Evolutionary conservation across 169 alveolate species (phyloP).

Genomic region (Neospora caninum): DNA sequence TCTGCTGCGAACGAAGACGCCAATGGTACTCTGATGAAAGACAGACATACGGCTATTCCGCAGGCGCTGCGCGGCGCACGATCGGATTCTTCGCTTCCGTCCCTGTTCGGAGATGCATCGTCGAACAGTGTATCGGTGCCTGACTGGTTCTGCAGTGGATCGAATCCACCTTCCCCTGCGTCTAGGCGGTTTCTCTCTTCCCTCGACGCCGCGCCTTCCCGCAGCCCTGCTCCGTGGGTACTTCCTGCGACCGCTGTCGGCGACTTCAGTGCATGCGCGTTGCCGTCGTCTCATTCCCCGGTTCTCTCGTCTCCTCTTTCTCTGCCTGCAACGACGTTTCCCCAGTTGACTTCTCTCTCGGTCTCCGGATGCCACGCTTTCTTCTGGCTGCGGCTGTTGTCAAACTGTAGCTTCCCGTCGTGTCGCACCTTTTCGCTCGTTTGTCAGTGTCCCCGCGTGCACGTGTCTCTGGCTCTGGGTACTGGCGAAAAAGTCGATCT

Average conservation of each 20-base stretch:
- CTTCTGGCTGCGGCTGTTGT: conserved; percentile 12
- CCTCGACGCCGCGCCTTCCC: neutral
- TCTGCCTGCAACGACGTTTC: neutral
- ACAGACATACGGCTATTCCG: no score
- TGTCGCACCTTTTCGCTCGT: neutral
- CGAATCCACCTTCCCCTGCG: neutral
- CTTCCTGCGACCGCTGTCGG: no score
- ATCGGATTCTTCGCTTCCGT: no score
- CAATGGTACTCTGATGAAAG: no score
- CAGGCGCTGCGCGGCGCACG: no score
- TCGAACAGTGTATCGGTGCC: neutral
- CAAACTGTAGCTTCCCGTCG: neutral
- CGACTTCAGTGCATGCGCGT: neutral
- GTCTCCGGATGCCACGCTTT: conserved; percentile 30
- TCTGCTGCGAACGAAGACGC: no score
- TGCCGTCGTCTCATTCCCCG: neutral
- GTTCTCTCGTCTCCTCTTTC: neutral
- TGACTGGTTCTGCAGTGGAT: neutral
- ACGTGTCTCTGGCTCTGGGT: neutral
- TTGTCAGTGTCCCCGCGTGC: neutral
- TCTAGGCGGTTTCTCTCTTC: neutral
- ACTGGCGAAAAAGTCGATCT: neutral
- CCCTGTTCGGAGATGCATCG: no score
- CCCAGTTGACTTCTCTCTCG: neutral
- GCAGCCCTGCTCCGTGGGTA: neutral